Conservation (phyloP, 192 early-diverging fungal species). For the Coemansia sp. region DNA sequence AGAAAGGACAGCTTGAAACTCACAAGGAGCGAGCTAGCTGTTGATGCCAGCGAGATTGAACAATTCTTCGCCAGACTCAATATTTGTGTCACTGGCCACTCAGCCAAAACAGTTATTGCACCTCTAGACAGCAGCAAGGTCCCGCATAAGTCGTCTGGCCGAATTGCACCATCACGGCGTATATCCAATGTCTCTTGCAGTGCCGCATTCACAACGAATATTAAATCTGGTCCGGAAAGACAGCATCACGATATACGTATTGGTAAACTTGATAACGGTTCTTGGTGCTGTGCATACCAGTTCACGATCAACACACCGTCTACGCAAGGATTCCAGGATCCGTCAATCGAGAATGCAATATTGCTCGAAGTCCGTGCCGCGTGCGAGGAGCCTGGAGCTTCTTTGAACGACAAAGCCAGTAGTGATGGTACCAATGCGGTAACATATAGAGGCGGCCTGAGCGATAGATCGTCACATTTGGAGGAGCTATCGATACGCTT, state of each 20-base stretch:
- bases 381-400: constrained; percentile 11
- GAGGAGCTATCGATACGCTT: constrained; percentile 38
- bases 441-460: neutral
- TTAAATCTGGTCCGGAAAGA: neutral
- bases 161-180: neutral
- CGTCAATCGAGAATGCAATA: constrained; percentile 19
- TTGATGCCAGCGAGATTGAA: constrained; percentile 16
- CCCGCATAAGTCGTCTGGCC: neutral
- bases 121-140: constrained; percentile 1
- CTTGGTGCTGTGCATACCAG: constrained; percentile 41
- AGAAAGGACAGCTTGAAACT: constrained; percentile 18
- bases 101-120: constrained; percentile 14
- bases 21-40: constrained; percentile 22
- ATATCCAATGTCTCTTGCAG: constrained; percentile 12
- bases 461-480: constrained; percentile 25
- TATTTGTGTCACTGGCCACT: constrained; percentile 22
- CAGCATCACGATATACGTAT: neutral
- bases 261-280: constrained; percentile 21
- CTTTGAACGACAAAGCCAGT: neutral
- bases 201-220: constrained; percentile 10
- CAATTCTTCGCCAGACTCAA: constrained; percentile 28
- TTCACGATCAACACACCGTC: constrained; percentile 20
- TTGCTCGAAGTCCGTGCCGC: constrained; percentile 38
- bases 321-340: neutral
- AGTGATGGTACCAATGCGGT: neutral